Evolutionary conservation across 2,329 filamentous ascomycete genomes (phyloP), one percentile per base, ranked within the genome.

Genomic region (Colletotrichum echinochloae): DNA sequence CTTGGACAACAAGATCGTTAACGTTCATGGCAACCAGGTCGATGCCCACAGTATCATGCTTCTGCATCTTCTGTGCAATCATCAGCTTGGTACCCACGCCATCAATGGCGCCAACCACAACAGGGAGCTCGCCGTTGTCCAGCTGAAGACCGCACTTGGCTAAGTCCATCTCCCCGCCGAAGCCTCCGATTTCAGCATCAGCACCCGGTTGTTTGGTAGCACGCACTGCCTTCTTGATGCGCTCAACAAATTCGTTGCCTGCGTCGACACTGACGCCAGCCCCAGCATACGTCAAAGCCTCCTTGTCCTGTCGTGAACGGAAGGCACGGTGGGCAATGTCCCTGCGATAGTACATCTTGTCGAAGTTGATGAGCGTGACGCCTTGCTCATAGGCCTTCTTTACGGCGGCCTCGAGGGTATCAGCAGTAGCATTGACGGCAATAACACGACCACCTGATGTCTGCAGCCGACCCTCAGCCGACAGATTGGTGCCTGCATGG

Each of bases 1-100:
- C 96, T 83, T 98, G 95, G 11, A 98, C 96, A 61, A 99, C 91
- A 0, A 99, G 87, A 78, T 99, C 96, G 81, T 99, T 99, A 79
- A 98, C 96, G 81, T 98, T 98, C 95, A 98, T 98, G 74, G 96
- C 96, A 5, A 99, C 96, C 44, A 99, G 88, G 79, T 99, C 96
- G 76, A 99, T 94, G 71, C 96, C 96, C 14, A 99, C 95, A 3
- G 95, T 97, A 81, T 95, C 91, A 82, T 98, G 96, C 83, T 97
- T 94, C 76, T 90, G 88, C 84, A 97, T 93, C 16, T 90, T 89
- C 79, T 98, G 95, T 0, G 96, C 96, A 77, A 99, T 94, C 87
- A 97, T 97, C 76, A 98, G 91, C 85, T 98, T 98, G 59, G 95
- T 98, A 70, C 95, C 96, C 46, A 98, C 94, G 62, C 96, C 96